Evolutionary conservation across 495 filamentous ascomycete species (phyloP).

Genomic region (Filosporella fistucella): DNA sequence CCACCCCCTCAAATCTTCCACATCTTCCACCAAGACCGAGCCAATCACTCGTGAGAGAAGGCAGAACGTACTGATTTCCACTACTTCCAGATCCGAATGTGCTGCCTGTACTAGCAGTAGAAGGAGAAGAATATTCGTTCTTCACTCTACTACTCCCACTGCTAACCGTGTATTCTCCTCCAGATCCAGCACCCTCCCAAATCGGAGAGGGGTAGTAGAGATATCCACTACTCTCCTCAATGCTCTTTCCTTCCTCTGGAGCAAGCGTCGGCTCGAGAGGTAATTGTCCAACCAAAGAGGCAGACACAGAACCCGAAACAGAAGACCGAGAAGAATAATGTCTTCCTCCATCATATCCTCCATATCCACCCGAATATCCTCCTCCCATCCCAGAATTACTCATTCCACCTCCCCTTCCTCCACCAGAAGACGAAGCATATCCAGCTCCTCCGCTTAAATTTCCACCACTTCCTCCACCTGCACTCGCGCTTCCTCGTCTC

Average conservation of each 20-base stretch:
- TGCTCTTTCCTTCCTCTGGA: conserved; percentile 23
- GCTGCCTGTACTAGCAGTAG: too few species aligned
- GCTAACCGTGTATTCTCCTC: conserved; percentile 12
- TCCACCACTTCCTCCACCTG: conserved; percentile 65
- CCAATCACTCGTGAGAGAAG: conserved; percentile 15
- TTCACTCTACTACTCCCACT: conserved; percentile 17
- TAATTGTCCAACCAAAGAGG: too few species aligned
- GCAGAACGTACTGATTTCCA: conserved; percentile 15
- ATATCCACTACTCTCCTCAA: conserved; percentile 20
- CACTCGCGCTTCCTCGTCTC: conserved; percentile 64
- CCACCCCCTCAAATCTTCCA: conserved; percentile 22
- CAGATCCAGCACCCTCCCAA: conserved; percentile 17
- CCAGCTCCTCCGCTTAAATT: conserved; percentile 45
- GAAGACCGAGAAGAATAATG: too few species aligned
- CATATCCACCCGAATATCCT: conserved; percentile 1
- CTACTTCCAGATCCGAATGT: background rate
- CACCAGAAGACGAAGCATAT: conserved; percentile 31
- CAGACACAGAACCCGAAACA: too few species aligned
- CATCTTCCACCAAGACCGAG: conserved; percentile 16
- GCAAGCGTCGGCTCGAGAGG: background rate
- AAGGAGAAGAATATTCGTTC: too few species aligned
- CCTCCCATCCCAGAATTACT: conserved; percentile 19
- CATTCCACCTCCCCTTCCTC: conserved; percentile 17
- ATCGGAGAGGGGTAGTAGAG: conserved; percentile 22
- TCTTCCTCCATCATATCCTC: conserved; percentile 13